Evolutionary conservation across 495 filamentous ascomycete genomes (phyloP), one percentile per base, ranked within the genome.

Genomic region (Penicillium daleae): DNA sequence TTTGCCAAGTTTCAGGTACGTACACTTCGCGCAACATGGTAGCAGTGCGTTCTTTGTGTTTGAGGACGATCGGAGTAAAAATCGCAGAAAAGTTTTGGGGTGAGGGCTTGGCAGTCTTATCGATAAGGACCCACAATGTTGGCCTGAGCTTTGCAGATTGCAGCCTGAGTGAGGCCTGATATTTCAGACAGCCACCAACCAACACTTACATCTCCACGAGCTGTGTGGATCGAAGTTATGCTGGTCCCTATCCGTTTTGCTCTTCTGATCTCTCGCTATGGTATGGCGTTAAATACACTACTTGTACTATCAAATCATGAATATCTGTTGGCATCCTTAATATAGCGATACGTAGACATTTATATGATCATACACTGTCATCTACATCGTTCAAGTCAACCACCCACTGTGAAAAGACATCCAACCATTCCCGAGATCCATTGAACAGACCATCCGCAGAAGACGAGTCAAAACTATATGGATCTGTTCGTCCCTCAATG

Each of bases 21-120:
- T 68, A 79, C 75, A 78, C 74, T 77, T 78, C 77, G 63, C 71
- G 67, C 71, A 73, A 62, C 68, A 73, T 73, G 44, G 56, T 72
- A 67, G 64, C 52, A 46, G 59, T 42, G 33, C 15, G 17, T 61
- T 48, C 37, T 61, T n/a, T 61, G 56, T 59, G 26, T 59, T 61
- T 59, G 58, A 42, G 56, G 56, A 61, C 51, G 42, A 57, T 72
- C 59, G 58, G 65, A 64, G 63, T 64, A 69, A 69, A 72, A 73
- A 65, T 56, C 59, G 67, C 70, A 68, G 63, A 71, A 73, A 73
- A 73, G 61, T 73, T 72, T 72, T 72, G 70, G 70, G 51, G 57
- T 46, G 61, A 69, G 59, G 70, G 60, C 70, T 73, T 73, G 70
- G 70, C 70, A 42, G 48, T 2, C 52, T 69, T 73, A 73, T 73